Conservation (phyloP, 805 yeast species). For the Saccharomycopsis schoenii region DNA sequence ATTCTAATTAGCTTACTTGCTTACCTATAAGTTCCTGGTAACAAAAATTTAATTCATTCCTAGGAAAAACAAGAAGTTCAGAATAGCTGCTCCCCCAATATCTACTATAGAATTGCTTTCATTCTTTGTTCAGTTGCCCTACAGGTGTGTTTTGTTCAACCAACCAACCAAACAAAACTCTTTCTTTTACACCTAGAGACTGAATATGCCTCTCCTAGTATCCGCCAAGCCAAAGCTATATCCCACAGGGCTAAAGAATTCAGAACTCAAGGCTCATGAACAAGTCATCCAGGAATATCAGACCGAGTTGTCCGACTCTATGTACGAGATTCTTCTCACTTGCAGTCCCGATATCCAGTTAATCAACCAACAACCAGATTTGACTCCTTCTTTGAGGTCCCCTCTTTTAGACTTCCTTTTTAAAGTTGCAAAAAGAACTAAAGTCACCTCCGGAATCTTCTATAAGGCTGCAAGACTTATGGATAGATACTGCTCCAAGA, state of each 20-base stretch:
- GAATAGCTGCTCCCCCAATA: background rate
- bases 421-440: conserved; percentile 55
- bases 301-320: conserved; percentile 36
- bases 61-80: too few species aligned
- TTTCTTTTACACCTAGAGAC: background rate
- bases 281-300: conserved; percentile 40
- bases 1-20: too few species aligned
- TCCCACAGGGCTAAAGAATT: conserved; percentile 38
- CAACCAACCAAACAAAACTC: background rate
- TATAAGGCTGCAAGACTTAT: conserved; percentile 64
- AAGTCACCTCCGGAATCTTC: conserved; percentile 58
- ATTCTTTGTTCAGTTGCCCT: background rate
- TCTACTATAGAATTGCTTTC: background rate
- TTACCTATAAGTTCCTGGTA: too few species aligned
- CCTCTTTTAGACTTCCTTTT: conserved; percentile 71
- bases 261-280: conserved; percentile 41
- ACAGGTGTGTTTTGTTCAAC: background rate
- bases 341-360: conserved; percentile 48
- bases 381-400: conserved; percentile 62
- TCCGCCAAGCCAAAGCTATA: conserved; percentile 40
- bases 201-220: conserved; percentile 7
- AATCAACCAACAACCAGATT: conserved; percentile 82
- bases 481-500: conserved; percentile 83
- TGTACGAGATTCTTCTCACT: conserved; percentile 28
- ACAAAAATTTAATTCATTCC: too few species aligned